Conservation (phyloP, 208 protist genomes). For the Crithidia sp. region DNA sequence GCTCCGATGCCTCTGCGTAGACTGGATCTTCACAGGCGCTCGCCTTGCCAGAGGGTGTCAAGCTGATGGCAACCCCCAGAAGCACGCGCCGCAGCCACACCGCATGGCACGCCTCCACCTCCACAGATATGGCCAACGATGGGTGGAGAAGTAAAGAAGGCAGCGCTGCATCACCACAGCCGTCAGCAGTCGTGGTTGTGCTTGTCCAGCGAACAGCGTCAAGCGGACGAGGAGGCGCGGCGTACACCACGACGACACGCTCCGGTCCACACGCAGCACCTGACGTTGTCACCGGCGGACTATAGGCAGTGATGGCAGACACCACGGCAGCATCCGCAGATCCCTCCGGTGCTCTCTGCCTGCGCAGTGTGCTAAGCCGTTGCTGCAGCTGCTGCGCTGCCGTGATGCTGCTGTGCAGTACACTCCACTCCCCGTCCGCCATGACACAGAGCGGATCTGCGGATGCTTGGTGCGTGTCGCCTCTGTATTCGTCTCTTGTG, state of each 20-base stretch:
- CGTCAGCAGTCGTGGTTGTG: not conserved
- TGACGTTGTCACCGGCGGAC: not conserved
- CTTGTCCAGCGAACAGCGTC: not conserved
- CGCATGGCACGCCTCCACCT: conserved; percentile 22
- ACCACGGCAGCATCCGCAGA: not conserved
- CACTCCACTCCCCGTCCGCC: not conserved
- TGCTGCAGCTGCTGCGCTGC: not conserved
- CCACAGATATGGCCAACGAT: conserved; percentile 19
- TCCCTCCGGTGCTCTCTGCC: not conserved
- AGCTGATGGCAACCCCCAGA: not conserved
- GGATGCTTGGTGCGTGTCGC: no score
- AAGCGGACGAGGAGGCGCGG: not conserved
- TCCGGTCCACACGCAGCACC: not conserved
- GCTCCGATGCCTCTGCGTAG: not conserved
- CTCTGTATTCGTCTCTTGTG: no score
- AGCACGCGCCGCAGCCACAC: conserved; percentile 14
- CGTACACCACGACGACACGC: conserved; percentile 1
- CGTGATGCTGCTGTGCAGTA: not conserved
- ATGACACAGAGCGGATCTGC: not conserved
- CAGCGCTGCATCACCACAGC: not conserved
- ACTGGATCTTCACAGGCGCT: not conserved
- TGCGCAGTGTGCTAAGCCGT: not conserved
- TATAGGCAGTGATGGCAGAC: not conserved
- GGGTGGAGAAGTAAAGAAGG: conserved; percentile 3
- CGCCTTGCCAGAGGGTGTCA: not conserved